Evolutionary conservation across 1,284 basidiomycete genomes (phyloP).

Genomic region (Coniferiporia weirii): DNA sequence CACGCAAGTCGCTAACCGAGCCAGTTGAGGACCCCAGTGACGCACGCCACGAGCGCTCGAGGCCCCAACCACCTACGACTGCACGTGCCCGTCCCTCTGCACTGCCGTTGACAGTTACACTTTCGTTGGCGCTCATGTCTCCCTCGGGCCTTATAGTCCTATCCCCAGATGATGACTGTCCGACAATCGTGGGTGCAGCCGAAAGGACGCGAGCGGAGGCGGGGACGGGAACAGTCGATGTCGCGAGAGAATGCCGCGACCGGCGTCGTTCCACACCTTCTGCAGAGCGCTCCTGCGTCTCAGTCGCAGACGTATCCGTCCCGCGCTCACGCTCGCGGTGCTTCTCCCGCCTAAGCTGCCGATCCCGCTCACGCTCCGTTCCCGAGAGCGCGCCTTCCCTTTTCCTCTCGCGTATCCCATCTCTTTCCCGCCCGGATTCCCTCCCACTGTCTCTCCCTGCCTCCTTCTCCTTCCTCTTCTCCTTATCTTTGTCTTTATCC

Average conservation of each 20-base stretch:
- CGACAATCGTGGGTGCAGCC: not conserved
- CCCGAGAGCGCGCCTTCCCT: not conserved
- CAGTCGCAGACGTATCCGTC: conserved; percentile 15
- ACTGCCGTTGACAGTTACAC: not conserved
- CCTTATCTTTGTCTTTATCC: not conserved
- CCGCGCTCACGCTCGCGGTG: conserved; percentile 1
- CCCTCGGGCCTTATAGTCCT: not conserved
- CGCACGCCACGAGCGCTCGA: conserved; percentile 14
- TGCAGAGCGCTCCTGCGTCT: conserved; percentile 7
- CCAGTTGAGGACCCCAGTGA: conserved; percentile 1
- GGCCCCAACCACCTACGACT: conserved; percentile 16
- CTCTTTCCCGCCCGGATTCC: not conserved
- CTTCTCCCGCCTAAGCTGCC: not conserved
- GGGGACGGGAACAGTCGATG: not conserved
- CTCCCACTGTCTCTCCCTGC: not conserved
- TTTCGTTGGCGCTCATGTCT: not conserved
- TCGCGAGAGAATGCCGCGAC: not conserved
- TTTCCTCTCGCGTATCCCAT: conserved; percentile 1
- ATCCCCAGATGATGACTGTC: not conserved
- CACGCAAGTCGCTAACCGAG: not conserved
- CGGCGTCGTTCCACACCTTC: not conserved
- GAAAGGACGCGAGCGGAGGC: not conserved
- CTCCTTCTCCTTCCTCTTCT: not conserved
- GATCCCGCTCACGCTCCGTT: not conserved
- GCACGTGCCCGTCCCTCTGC: not conserved